Evolutionary conservation across 495 filamentous ascomycete species (phyloP), one percentile per base, ranked within the genome.

Genomic region (Aspergillus kassunensis): DNA sequence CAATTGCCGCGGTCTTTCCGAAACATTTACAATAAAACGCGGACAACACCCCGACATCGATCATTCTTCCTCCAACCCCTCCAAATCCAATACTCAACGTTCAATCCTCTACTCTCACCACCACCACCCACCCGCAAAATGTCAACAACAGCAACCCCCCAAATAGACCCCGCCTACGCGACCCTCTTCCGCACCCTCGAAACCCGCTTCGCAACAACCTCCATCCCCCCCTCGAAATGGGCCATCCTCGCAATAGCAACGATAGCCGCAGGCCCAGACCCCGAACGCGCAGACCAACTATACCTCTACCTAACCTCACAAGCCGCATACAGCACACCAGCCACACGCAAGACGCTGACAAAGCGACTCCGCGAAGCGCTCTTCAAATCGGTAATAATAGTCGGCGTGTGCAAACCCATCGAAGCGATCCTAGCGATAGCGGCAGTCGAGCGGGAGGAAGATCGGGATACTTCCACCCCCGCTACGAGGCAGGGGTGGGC

Each of bases 381-480:
- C 15, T 65, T 82, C 43, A 80, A 80, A 56, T 59, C 63, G 37
- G 66, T 80, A 19, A 64, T 71, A 2, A 73, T 82, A 6, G 64
- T 80, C 34, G 78, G 78, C 12, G 74, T 80, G 8, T 78, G 74
- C 66, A 80, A 77, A 51, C 77, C 78, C 20, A 63, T 80, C 8
- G 76, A 78, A 44, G 68, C 75, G 0, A 65, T 82, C 21, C 58
- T 79, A 2, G 60, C 71, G 4, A 79, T 82, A 25, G 57, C 51
- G 48, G 69, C 73, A 43, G 54, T 76, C 25, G 78, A 82, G 51
- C 63, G 64, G 19, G 64, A 67, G 15, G 75, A 78, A 45, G 79
- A 80, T 39, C 74, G 73, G 44, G 79, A 82, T n/a, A n/a, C n/a
- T 53, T 76, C 73, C 61, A 72, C 15, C 9, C 19, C 69, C 6